A percentile compares a stretch with the other conserved stretches of the same genome.
phyloP scores from a whole-genome alignment of 306 rosid genomes.

The Vicia sativa region DNA sequence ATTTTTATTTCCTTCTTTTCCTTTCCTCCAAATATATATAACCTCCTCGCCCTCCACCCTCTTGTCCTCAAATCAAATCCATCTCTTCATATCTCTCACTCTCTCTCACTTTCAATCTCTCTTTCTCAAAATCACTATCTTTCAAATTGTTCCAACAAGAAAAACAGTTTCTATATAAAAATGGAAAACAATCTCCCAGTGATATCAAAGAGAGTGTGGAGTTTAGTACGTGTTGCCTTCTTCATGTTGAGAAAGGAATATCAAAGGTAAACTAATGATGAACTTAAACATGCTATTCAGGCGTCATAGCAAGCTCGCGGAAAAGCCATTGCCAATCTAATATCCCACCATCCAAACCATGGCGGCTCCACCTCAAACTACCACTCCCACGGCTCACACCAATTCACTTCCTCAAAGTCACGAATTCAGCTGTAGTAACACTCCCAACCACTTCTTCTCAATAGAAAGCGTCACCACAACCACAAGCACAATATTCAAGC shows the following conservation, averaged over 20 bases:
- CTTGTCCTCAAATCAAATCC: conserved; percentile 13
- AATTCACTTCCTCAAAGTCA: conserved; percentile 44
- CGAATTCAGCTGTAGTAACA: conserved; percentile 93
- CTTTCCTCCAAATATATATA: not conserved
- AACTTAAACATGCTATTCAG: conserved; percentile 74
- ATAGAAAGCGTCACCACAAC: conserved; percentile 51
- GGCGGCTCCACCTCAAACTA: conserved; percentile 31
- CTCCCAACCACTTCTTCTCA: conserved; percentile 54
- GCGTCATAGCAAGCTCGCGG: conserved; percentile 83
- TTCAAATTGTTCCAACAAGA: too few relatives aligned
- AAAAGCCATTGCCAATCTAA: conserved; percentile 73
- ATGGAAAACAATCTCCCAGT: conserved; percentile 55
- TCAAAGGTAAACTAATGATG: conserved; percentile 36
- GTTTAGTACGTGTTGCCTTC: not conserved
- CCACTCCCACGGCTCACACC: not conserved
- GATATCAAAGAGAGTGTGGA: conserved; percentile 51
- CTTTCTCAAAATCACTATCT: too few relatives aligned
- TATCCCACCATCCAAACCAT: conserved; percentile 56
- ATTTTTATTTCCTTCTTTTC: not conserved
- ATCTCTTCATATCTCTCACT: not conserved
- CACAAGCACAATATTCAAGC: conserved; percentile 4
- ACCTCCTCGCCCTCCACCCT: not conserved
- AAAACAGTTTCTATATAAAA: not conserved
- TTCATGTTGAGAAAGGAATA: conserved; percentile 3
- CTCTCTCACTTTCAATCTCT: too few relatives aligned